Conservation (phyloP, 2,329 filamentous ascomycete species). For the Ophiocordyceps sinensis region DNA sequence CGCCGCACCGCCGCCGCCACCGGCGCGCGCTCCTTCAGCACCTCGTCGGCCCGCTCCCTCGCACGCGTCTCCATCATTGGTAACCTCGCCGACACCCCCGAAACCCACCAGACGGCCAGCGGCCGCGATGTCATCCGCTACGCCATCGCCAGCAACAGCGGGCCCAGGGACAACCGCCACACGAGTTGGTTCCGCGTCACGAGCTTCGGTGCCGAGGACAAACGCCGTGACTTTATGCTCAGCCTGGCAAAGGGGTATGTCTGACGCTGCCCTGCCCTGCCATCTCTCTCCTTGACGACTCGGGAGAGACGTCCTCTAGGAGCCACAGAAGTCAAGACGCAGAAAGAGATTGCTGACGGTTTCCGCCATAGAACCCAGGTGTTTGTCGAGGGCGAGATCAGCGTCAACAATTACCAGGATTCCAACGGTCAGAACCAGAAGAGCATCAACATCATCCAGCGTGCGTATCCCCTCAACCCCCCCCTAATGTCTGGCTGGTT, state of each 20-base stretch:
- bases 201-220: conserved; percentile 53
- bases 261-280: no score
- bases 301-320: no score
- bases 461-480: conserved; percentile 37
- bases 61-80: conserved; percentile 81
- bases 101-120: conserved; percentile 53
- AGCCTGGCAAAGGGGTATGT: conserved; percentile 74
- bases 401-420: conserved; percentile 52
- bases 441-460: conserved; percentile 59
- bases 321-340: no score
- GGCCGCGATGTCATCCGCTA: conserved; percentile 68
- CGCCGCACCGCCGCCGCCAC: conserved; percentile 31
- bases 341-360: conserved; percentile 4
- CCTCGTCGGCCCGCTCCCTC: conserved; percentile 47
- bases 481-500: background rate
- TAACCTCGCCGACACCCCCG: conserved; percentile 66
- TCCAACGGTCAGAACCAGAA: conserved; percentile 53
- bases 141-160: conserved; percentile 54
- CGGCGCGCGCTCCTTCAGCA: conserved; percentile 59
- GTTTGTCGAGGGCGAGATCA: conserved; percentile 71
- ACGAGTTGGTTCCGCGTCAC: conserved; percentile 78
- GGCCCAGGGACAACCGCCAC: conserved; percentile 53
- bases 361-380: conserved; percentile 49
- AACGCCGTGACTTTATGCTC: conserved; percentile 56
- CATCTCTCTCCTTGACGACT: no score